Evolutionary conservation across 176 grass and related monocot genomes (phyloP).

Genomic region (Canna indica): DNA sequence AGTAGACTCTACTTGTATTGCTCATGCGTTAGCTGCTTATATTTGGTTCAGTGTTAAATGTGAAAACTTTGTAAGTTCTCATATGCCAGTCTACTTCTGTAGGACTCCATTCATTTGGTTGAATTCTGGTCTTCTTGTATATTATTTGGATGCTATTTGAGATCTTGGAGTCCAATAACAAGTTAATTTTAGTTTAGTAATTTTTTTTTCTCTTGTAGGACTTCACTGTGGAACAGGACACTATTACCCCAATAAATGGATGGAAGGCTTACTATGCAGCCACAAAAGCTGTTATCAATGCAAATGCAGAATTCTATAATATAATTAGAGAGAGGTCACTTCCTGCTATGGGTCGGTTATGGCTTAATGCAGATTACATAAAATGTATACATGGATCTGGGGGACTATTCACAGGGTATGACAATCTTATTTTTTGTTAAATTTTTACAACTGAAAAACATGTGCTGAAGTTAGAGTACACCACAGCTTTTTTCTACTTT

Average conservation of each 20-base stretch:
- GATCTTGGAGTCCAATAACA: background rate
- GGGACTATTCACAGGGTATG: slow-evolving; percentile 74
- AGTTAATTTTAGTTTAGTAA: background rate
- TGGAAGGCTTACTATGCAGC: slow-evolving; percentile 97
- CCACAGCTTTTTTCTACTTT: background rate
- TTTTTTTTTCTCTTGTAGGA: slow-evolving; percentile 42
- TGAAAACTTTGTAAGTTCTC: background rate
- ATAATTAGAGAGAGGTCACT: slow-evolving; percentile 88
- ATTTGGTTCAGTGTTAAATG: background rate
- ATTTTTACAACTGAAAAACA: background rate
- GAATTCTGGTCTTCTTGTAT: too few species aligned
- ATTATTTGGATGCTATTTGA: background rate
- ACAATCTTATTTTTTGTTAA: background rate
- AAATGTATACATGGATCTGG: slow-evolving; percentile 76
- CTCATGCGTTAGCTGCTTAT: too few species aligned
- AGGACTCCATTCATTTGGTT: too few species aligned
- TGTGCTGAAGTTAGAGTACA: background rate
- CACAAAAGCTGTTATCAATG: slow-evolving; percentile 77
- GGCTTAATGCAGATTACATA: slow-evolving; percentile 81
- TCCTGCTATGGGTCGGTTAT: slow-evolving; percentile 70
- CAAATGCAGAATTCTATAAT: slow-evolving; percentile 83
- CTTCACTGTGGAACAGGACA: slow-evolving; percentile 75
- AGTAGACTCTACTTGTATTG: too few species aligned
- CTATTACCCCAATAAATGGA: slow-evolving; percentile 57
- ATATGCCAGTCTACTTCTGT: background rate